phyloP scores from a whole-genome alignment of 352 stramenopile species.

The Pythium brachiatum region DNA sequence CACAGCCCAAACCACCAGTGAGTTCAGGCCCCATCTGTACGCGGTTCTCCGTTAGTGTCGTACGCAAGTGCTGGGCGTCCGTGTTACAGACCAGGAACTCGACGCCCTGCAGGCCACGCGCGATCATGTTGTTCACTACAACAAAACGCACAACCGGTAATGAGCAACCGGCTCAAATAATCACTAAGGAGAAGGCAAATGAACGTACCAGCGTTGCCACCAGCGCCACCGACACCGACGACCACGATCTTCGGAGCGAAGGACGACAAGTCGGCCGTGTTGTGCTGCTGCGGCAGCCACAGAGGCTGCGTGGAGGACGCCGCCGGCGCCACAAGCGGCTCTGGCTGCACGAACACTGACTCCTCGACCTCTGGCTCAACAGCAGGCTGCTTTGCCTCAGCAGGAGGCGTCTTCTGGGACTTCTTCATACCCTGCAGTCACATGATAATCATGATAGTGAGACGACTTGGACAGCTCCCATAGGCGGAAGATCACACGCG shows the following conservation, averaged over 20 bases:
- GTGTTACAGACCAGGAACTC: slow-evolving; percentile 92
- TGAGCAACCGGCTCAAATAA: neutral
- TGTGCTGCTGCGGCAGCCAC: slow-evolving; percentile 69
- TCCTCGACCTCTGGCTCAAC: slow-evolving; percentile 14
- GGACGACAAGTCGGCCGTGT: slow-evolving; percentile 56
- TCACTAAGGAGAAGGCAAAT: neutral
- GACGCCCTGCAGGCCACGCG: slow-evolving; percentile 73
- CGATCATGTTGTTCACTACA: slow-evolving; percentile 90
- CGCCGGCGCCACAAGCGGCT: slow-evolving; percentile 38
- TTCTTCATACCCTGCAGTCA: slow-evolving; percentile 58
- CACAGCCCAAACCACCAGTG: slow-evolving; percentile 78
- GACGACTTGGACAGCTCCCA: neutral
- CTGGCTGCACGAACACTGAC: slow-evolving; percentile 21
- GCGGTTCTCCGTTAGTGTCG: slow-evolving; percentile 88
- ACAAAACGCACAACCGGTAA: neutral
- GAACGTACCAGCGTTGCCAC: slow-evolving; percentile 74
- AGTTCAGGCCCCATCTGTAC: slow-evolving; percentile 88
- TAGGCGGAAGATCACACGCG: neutral
- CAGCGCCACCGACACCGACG: slow-evolving; percentile 83
- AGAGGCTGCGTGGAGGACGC: slow-evolving; percentile 66
- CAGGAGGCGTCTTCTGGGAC: slow-evolving; percentile 30
- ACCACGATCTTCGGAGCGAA: slow-evolving; percentile 88
- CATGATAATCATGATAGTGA: neutral
- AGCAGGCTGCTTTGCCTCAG: neutral
- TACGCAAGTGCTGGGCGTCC: slow-evolving; percentile 89